These are phyloP conservation scores for Epicoccum nigrum DNA, from an alignment of 2,329 filamentous ascomycete species.

Conservation along the genomic window DNA sequence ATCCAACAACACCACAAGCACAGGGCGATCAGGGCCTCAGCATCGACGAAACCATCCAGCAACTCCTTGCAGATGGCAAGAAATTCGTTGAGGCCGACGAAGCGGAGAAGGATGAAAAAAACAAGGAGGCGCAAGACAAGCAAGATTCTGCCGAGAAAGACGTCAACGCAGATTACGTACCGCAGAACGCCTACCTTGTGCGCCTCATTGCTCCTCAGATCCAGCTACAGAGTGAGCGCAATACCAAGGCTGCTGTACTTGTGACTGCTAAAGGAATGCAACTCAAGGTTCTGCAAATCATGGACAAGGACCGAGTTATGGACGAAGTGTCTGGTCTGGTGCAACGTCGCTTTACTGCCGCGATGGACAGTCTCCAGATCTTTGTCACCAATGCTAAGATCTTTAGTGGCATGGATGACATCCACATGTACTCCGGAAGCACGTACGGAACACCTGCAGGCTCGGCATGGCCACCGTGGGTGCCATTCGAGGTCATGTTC, in stretches of 20 bases:
- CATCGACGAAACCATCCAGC: slow-evolving; percentile 83
- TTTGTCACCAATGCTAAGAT: slow-evolving; percentile 96
- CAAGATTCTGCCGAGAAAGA: slow-evolving; percentile 53
- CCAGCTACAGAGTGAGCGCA: slow-evolving; percentile 97
- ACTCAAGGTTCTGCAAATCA: slow-evolving; percentile 94
- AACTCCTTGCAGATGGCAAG: slow-evolving; percentile 82
- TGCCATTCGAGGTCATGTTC: slow-evolving; percentile 98
- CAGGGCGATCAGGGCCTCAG: slow-evolving; percentile 64
- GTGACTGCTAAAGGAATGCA: slow-evolving; percentile 98
- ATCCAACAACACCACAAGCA: slow-evolving; percentile 42
- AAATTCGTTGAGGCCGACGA: slow-evolving; percentile 80
- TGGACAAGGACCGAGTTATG: slow-evolving; percentile 91
- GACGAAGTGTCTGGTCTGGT: slow-evolving; percentile 95
- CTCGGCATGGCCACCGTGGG: slow-evolving; percentile 96
- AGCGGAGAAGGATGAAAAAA: slow-evolving; percentile 38
- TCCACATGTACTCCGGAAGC: slow-evolving; percentile 94
- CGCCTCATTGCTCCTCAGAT: slow-evolving; percentile 97
- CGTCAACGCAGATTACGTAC: slow-evolving; percentile 84
- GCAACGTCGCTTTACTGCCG: slow-evolving; percentile 89
- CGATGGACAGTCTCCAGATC: slow-evolving; percentile 98
- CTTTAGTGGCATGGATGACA: slow-evolving; percentile 77
- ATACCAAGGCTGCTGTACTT: slow-evolving; percentile 94
- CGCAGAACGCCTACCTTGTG: slow-evolving; percentile 93
- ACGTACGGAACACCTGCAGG: slow-evolving; percentile 85
- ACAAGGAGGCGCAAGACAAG: slow-evolving; percentile 21